Conservation (phyloP, 768 basidiomycete species). For the Tricholoma terreum region DNA sequence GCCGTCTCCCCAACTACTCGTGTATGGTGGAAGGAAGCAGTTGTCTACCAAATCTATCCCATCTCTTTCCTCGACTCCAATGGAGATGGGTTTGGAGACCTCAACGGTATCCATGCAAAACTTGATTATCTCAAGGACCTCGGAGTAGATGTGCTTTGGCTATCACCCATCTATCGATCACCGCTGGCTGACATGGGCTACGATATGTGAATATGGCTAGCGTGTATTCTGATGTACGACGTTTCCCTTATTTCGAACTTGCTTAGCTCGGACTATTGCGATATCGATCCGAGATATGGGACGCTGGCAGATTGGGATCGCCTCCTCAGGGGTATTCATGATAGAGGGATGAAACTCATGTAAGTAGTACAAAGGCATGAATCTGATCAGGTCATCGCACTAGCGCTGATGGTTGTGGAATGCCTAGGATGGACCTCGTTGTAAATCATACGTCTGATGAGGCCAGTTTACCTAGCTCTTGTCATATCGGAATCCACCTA, state of each 20-base stretch:
- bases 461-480: conserved; percentile 30
- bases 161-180: conserved; percentile 67
- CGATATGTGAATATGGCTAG: conserved; percentile 48
- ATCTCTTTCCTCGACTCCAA: conserved; percentile 71
- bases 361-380: conserved; percentile 30
- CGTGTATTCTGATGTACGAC: neutral
- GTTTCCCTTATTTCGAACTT: neutral
- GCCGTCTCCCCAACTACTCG: neutral
- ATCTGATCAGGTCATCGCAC: neutral
- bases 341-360: conserved; percentile 70
- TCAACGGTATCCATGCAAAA: conserved; percentile 61
- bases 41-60: conserved; percentile 71
- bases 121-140: conserved; percentile 68
- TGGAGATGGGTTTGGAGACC: conserved; percentile 67
- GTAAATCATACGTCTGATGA: conserved; percentile 72
- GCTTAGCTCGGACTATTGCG: conserved; percentile 57
- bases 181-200: conserved; percentile 75
- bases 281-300: conserved; percentile 64
- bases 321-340: conserved; percentile 50
- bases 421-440: conserved; percentile 68
- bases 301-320: conserved; percentile 59
- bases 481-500: too few species aligned
- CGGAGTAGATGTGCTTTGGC: conserved; percentile 68
- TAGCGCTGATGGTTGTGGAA: neutral
- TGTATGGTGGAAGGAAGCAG: conserved; percentile 57